Evolutionary conservation across 2,329 filamentous ascomycete genomes (phyloP).

Genomic region (Diaporthe velutina): DNA sequence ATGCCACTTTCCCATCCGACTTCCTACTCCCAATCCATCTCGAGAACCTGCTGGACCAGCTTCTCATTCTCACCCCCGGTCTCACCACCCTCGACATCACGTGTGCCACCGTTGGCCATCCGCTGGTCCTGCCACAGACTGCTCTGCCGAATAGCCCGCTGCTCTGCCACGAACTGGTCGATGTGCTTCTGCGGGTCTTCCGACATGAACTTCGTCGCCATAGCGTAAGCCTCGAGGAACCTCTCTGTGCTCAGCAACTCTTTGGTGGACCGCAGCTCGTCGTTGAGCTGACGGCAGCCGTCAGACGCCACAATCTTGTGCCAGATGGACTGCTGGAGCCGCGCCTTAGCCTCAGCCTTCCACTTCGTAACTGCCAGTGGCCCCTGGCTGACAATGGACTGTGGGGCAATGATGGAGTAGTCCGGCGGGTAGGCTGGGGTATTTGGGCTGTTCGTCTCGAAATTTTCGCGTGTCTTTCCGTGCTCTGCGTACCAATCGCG

Average conservation of each 20-base stretch:
- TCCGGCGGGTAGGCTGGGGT: background rate
- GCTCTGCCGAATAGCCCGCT: background rate
- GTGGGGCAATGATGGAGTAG: background rate
- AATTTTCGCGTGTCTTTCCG: background rate
- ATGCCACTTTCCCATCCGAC: background rate
- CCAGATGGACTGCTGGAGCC: background rate
- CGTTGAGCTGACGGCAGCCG: background rate
- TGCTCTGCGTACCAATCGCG: slow-evolving; percentile 25
- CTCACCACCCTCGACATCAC: background rate
- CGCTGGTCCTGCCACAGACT: background rate
- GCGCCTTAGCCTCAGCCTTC: background rate
- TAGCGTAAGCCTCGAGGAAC: background rate
- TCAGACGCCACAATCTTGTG: background rate
- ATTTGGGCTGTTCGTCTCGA: background rate
- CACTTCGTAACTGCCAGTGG: background rate
- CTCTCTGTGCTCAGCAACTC: background rate
- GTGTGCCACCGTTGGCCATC: background rate
- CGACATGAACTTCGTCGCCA: background rate
- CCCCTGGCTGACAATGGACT: background rate
- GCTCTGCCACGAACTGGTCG: background rate
- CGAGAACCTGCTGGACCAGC: background rate
- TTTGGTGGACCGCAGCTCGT: background rate
- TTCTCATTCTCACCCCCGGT: background rate
- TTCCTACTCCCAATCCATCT: slow-evolving; percentile 13
- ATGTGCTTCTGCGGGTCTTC: background rate